Percentiles rank a stretch among this genome's conserved stretches.
phyloP scores from a whole-genome alignment of 1,284 basidiomycete species.

The Ustilago crameri region DNA sequence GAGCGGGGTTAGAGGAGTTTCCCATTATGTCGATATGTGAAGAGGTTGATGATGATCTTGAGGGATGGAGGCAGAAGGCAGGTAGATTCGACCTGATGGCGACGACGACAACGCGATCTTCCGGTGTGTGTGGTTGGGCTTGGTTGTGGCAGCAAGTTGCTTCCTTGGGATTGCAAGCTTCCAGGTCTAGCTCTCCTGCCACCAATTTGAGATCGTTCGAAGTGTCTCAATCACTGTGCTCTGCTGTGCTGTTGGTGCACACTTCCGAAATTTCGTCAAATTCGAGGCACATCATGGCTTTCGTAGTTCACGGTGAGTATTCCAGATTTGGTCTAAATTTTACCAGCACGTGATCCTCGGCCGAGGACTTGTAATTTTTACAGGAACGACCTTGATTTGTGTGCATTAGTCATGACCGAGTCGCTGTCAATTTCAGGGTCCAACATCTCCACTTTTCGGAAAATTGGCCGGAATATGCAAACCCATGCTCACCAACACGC shows the following conservation, averaged over 20 bases:
- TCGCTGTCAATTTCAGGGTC: not conserved
- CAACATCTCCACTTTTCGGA: conserved; percentile 5
- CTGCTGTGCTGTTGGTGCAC: conserved; percentile 1
- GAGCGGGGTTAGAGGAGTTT: conserved; percentile 66
- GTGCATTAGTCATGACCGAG: not conserved
- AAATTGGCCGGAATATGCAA: not conserved
- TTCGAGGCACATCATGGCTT: too few species aligned
- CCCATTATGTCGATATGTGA: conserved; percentile 55
- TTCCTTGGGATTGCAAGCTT: not conserved
- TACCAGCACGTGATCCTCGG: not conserved
- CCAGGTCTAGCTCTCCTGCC: not conserved
- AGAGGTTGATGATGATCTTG: conserved; percentile 48
- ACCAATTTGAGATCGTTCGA: not conserved
- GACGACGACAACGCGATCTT: conserved; percentile 12
- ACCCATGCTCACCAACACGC: not conserved
- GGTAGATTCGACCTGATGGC: conserved; percentile 24
- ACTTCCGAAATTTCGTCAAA: not conserved
- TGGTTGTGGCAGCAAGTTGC: not conserved
- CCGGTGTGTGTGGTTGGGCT: not conserved
- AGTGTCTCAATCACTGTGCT: conserved; percentile 6
- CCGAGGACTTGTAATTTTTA: not conserved
- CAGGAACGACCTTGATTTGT: not conserved
- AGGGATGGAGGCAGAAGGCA: conserved; percentile 42
- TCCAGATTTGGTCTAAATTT: not conserved
- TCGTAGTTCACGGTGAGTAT: too few species aligned